Conservation (phyloP, 176 grass and related monocot genomes). For the Triticum dicoccoides region DNA sequence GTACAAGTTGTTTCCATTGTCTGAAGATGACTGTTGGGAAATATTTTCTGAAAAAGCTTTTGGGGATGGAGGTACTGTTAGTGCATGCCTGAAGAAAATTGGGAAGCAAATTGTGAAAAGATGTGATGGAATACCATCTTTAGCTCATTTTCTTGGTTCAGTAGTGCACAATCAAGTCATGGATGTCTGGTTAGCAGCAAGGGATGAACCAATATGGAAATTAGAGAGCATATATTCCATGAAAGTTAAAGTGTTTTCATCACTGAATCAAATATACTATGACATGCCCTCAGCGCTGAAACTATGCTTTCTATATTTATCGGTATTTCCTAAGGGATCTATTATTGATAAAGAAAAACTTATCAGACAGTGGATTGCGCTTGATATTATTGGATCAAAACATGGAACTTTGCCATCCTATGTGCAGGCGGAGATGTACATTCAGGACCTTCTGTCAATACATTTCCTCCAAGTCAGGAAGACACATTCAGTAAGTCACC, state of each 20-base stretch:
- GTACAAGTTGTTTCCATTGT: slow-evolving; percentile 18
- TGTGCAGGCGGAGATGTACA: slow-evolving; percentile 23
- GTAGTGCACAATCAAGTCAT: background rate
- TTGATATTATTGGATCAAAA: slow-evolving; percentile 20
- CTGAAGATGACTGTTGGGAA: slow-evolving; percentile 21
- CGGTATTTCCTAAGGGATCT: slow-evolving; percentile 35
- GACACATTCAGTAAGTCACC: slow-evolving; percentile 11
- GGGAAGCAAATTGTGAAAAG: slow-evolving; percentile 36
- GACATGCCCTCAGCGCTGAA: slow-evolving; percentile 13
- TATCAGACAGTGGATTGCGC: slow-evolving; percentile 33
- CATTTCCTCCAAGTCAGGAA: slow-evolving; percentile 8
- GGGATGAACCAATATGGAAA: slow-evolving; percentile 15
- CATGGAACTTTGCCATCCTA: slow-evolving; percentile 18
- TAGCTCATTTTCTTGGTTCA: slow-evolving; percentile 30
- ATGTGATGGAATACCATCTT: slow-evolving; percentile 19
- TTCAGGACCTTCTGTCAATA: slow-evolving; percentile 26
- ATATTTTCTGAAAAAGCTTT: slow-evolving; percentile 37
- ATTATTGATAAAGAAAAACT: slow-evolving; percentile 26
- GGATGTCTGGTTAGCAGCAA: slow-evolving; percentile 15
- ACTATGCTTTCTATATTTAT: slow-evolving; percentile 43
- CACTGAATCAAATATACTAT: slow-evolving; percentile 3
- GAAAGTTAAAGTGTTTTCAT: background rate
- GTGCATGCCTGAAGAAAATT: background rate
- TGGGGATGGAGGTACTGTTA: background rate
- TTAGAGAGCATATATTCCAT: background rate